A percentile compares a stretch with the other conserved stretches of the same genome.
phyloP scores from a whole-genome alignment of 176 grass and related monocot genomes.

The Carex pumila region DNA sequence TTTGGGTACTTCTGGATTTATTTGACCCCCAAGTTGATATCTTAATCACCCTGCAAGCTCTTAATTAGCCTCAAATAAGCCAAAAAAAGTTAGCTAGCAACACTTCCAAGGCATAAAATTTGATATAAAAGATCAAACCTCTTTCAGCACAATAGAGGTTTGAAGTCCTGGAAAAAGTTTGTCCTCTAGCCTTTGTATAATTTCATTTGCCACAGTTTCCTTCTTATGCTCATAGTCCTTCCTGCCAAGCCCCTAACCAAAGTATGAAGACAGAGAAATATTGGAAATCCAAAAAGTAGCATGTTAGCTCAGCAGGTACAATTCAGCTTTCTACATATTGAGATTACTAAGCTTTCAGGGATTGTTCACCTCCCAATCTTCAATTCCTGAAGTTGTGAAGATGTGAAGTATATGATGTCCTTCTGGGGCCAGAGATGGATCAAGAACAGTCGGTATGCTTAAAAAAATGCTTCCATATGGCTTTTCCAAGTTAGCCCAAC shows the following conservation, averaged over 20 bases:
- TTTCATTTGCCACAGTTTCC: constrained; percentile 59
- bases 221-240: constrained; percentile 88
- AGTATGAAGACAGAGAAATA: constrained; percentile 12
- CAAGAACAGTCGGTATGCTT: constrained; percentile 94
- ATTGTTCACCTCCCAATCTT: constrained; percentile 85
- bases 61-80: background rate
- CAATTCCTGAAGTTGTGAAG: constrained; percentile 83
- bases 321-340: background rate
- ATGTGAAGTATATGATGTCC: constrained; percentile 96
- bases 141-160: constrained; percentile 86
- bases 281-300: background rate
- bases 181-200: constrained; percentile 79
- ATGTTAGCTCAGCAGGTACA: background rate
- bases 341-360: background rate
- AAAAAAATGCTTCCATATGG: constrained; percentile 96
- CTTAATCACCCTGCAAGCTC: background rate
- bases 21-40: background rate
- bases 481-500: constrained; percentile 78
- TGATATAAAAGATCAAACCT: constrained; percentile 37
- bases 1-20: background rate
- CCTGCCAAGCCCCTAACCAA: constrained; percentile 48
- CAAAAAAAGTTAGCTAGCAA: background rate
- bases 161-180: constrained; percentile 86
- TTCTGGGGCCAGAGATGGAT: constrained; percentile 79
- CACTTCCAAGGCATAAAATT: background rate